Percentiles rank a stretch among this genome's conserved stretches.
These are phyloP conservation scores for Rubia yunnanensis DNA, from an alignment of 257 asterid species.

Conservation along the genomic window DNA sequence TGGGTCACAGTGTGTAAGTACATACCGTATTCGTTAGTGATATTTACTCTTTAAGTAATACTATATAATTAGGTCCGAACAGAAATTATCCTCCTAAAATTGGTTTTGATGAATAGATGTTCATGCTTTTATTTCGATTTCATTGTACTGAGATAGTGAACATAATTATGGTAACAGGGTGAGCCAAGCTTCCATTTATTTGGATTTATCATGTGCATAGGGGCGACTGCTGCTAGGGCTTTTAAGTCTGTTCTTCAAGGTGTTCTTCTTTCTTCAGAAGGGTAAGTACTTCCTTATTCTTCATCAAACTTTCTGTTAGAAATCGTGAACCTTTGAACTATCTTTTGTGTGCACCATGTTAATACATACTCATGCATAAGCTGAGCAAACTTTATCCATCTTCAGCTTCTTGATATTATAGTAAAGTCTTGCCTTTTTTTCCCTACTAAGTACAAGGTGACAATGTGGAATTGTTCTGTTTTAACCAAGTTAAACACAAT, in stretches of 20 bases:
- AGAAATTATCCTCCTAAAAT: background rate
- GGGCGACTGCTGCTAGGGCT: conserved; percentile 99
- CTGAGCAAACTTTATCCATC: background rate
- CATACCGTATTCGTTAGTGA: background rate
- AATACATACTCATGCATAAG: background rate
- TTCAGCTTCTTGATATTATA: background rate
- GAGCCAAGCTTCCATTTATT: conserved; percentile 87
- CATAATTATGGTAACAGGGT: conserved; percentile 48
- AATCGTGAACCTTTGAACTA: background rate
- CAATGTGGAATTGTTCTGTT: background rate
- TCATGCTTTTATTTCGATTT: background rate
- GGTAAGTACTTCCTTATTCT: conserved; percentile 29
- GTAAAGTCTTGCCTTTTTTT: background rate
- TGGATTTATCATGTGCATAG: conserved; percentile 84
- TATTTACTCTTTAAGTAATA: background rate
- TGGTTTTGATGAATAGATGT: background rate
- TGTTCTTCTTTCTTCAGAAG: conserved; percentile 84
- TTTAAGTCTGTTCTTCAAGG: conserved; percentile 97
- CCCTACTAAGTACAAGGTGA: background rate
- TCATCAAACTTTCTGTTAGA: background rate
- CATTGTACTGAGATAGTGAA: conserved; percentile 7
- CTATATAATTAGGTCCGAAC: background rate
- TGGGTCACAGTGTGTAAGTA: background rate
- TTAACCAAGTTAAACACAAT: background rate
- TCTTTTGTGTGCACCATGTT: background rate